These are phyloP conservation scores for Aspergillus carlsbadensis DNA, from an alignment of 495 filamentous ascomycete species.

Conservation along the genomic window DNA sequence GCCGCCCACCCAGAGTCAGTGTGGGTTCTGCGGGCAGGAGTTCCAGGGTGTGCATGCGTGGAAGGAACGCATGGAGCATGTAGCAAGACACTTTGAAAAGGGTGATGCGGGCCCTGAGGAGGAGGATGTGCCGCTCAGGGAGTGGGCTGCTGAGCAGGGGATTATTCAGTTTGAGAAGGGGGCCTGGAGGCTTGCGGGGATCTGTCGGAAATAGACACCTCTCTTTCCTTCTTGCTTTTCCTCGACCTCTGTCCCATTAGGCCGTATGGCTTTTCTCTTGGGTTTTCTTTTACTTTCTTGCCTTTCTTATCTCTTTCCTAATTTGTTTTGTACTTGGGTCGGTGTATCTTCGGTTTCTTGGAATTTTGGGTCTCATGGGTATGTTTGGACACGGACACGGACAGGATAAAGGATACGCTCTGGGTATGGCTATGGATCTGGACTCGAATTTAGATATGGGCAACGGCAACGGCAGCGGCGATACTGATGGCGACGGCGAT, in stretches of 20 bases:
- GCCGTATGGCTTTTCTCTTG: background rate
- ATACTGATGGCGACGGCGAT: background rate
- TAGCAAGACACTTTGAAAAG: slow-evolving; percentile 76
- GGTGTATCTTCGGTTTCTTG: background rate
- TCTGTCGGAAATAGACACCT: slow-evolving; percentile 13
- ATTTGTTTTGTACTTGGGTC: background rate
- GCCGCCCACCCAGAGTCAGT: slow-evolving; percentile 61
- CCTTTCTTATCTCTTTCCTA: background rate
- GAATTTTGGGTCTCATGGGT: background rate
- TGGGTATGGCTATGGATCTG: background rate
- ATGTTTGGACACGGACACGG: background rate
- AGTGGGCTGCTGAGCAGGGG: slow-evolving; percentile 53
- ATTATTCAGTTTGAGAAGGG: slow-evolving; percentile 25
- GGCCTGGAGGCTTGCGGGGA: slow-evolving; percentile 15
- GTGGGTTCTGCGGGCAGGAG: slow-evolving; percentile 61
- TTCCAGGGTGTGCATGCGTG: slow-evolving; percentile 69
- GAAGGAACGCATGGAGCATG: slow-evolving; percentile 89
- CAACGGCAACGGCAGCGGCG: background rate
- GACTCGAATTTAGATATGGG: background rate
- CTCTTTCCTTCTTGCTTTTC: background rate
- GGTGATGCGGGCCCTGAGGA: slow-evolving; percentile 32
- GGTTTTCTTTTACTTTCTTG: background rate
- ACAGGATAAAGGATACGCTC: background rate
- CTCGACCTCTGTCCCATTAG: background rate
- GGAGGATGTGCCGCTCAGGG: slow-evolving; percentile 47